These are phyloP conservation scores for Alternaria triticimaculans DNA, from an alignment of 2,329 filamentous ascomycete genomes.

Conservation along the genomic window DNA sequence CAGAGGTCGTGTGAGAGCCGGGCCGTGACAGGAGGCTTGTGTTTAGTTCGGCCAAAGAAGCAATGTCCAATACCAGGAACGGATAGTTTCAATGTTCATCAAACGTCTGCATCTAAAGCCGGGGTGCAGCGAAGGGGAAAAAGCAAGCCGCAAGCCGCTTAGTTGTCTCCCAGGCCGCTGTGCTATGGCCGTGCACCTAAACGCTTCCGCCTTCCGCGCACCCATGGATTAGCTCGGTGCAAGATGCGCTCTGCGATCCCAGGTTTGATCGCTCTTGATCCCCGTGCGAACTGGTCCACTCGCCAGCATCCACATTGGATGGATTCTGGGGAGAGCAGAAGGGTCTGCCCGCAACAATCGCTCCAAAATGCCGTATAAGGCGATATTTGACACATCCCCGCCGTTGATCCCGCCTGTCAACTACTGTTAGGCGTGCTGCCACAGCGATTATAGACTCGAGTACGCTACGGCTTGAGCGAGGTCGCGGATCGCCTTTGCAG, in stretches of 20 bases:
- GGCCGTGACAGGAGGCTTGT: conserved; percentile 39
- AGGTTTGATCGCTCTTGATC: conserved; percentile 17
- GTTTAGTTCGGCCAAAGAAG: conserved; percentile 34
- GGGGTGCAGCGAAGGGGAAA: conserved; percentile 37
- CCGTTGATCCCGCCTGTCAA: conserved; percentile 42
- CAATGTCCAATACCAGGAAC: conserved; percentile 39
- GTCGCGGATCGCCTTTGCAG: conserved; percentile 44
- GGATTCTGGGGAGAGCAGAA: conserved; percentile 23
- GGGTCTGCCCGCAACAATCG: conserved; percentile 20
- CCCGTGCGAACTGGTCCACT: conserved; percentile 30
- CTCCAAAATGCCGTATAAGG: conserved; percentile 30
- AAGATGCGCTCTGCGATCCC: conserved; percentile 30
- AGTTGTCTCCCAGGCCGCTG: conserved; percentile 25
- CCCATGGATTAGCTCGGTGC: conserved; percentile 27
- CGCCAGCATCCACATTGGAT: conserved; percentile 18
- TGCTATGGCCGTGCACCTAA: conserved; percentile 37
- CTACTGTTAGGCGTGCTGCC: conserved; percentile 21
- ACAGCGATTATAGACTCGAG: conserved; percentile 16
- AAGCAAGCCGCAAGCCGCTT: conserved; percentile 35
- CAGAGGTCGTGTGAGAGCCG: conserved; percentile 38
- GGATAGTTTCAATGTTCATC: conserved; percentile 37
- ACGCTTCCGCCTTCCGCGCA: conserved; percentile 46
- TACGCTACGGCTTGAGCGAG: conserved; percentile 19
- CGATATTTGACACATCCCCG: conserved; percentile 33
- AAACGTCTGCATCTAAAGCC: conserved; percentile 35